Evolutionary conservation across 2,329 filamentous ascomycete genomes (phyloP).

Genomic region (Paracoccidioides lutzii): DNA sequence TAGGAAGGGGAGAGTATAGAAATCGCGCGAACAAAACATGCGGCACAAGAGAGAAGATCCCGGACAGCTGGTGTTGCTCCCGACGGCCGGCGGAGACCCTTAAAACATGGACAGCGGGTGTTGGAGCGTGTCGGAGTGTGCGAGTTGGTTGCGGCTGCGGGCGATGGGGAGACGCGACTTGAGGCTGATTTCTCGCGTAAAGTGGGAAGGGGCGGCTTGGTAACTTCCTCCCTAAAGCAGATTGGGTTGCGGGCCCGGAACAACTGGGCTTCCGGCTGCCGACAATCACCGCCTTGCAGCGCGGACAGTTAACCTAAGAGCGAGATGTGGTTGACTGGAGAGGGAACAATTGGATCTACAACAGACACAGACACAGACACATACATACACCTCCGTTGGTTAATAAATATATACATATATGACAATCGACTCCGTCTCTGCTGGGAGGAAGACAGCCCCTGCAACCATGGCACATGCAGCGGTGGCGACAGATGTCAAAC

Average conservation of each 20-base stretch:
- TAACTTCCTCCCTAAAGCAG: too few species aligned
- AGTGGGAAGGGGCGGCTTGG: slow-evolving; percentile 15
- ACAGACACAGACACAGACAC: background rate
- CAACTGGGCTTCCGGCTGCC: background rate
- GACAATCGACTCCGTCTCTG: background rate
- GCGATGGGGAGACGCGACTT: slow-evolving; percentile 19
- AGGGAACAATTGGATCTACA: background rate
- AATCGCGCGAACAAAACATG: background rate
- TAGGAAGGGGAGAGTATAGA: background rate
- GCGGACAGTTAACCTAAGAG: background rate
- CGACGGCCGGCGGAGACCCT: background rate
- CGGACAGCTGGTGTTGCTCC: background rate
- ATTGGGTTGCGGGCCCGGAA: background rate
- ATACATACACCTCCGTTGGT: background rate
- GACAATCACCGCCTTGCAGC: slow-evolving; percentile 10
- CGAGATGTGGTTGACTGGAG: background rate
- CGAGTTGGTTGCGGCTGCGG: background rate
- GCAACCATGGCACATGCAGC: slow-evolving; percentile 4
- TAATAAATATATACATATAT: background rate
- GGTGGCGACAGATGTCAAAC: slow-evolving; percentile 4
- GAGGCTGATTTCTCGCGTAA: slow-evolving; percentile 22
- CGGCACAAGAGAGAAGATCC: too few species aligned
- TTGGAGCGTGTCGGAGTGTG: too few species aligned
- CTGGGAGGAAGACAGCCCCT: background rate
- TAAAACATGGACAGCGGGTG: background rate